Conservation (phyloP, 2,329 filamentous ascomycete genomes). For the Knoxdaviesia capensis region DNA sequence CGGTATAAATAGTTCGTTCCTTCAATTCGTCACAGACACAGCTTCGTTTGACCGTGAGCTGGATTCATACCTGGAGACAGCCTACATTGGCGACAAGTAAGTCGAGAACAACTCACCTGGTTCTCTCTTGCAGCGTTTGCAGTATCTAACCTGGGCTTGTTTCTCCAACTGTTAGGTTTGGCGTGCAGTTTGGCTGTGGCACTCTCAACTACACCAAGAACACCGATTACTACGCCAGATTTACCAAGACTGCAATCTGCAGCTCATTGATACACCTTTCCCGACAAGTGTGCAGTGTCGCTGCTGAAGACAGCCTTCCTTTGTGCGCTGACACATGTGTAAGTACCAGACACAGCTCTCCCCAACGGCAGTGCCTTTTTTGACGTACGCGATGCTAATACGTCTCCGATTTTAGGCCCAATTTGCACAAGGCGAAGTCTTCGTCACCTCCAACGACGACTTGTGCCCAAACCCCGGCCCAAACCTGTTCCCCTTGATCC, state of each 20-base stretch:
- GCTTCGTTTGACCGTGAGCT: slow-evolving; percentile 62
- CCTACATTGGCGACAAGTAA: slow-evolving; percentile 64
- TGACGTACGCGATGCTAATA: slow-evolving; percentile 1
- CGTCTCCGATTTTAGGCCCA: slow-evolving; percentile 34
- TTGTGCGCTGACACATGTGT: slow-evolving; percentile 83
- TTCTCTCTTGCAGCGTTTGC: not conserved
- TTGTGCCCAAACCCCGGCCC: slow-evolving; percentile 49
- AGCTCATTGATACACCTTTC: slow-evolving; percentile 90
- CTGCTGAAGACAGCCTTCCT: slow-evolving; percentile 43
- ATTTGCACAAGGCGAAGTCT: slow-evolving; percentile 74
- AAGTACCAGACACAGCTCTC: slow-evolving; percentile 12
- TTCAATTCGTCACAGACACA: slow-evolving; percentile 58
- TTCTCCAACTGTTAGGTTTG: slow-evolving; percentile 39
- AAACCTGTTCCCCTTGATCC: slow-evolving; percentile 55
- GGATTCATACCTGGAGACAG: slow-evolving; percentile 48
- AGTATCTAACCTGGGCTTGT: not conserved
- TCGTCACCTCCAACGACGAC: slow-evolving; percentile 52
- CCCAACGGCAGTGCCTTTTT: not conserved
- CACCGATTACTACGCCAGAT: slow-evolving; percentile 72
- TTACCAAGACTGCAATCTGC: slow-evolving; percentile 80
- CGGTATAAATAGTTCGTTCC: slow-evolving; percentile 46
- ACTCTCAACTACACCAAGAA: slow-evolving; percentile 60
- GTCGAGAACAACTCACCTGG: slow-evolving; percentile 10
- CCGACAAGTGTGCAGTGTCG: slow-evolving; percentile 44
- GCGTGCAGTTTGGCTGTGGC: slow-evolving; percentile 60